Conservation (phyloP, 2,329 filamentous ascomycete species). For the Botrytis elliptica region DNA sequence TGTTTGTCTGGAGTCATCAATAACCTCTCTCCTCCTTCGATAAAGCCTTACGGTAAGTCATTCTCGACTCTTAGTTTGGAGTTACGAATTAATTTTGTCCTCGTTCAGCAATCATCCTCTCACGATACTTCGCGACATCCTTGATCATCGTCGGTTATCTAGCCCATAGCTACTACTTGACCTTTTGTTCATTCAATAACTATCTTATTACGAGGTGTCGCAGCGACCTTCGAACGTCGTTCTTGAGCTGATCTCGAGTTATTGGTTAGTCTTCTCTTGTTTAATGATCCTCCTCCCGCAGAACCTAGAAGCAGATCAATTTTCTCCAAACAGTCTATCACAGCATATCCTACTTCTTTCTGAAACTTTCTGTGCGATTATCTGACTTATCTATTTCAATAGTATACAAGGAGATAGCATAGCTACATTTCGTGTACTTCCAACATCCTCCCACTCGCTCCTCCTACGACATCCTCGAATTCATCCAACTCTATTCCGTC, state of each 20-base stretch:
- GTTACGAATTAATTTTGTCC: background rate
- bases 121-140: background rate
- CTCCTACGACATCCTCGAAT: background rate
- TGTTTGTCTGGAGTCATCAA: background rate
- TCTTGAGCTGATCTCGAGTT: background rate
- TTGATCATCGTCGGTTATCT: background rate
- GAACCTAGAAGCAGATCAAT: background rate
- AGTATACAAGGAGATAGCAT: background rate
- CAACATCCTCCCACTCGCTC: background rate
- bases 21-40: background rate
- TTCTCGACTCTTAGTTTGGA: background rate
- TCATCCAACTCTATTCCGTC: background rate
- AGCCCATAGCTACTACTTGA: background rate
- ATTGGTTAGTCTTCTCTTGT: background rate
- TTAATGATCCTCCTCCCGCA: background rate
- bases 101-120: background rate
- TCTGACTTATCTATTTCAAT: background rate
- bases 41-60: background rate
- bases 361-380: background rate
- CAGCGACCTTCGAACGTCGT: background rate
- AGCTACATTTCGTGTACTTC: background rate
- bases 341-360: background rate
- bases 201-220: background rate
- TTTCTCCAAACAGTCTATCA: background rate
- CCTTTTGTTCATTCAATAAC: background rate